Percentiles rank a stretch among this genome's conserved stretches.
These are phyloP conservation scores for Serendipita vermifera DNA, from an alignment of 768 basidiomycete species.

Conservation along the genomic window DNA sequence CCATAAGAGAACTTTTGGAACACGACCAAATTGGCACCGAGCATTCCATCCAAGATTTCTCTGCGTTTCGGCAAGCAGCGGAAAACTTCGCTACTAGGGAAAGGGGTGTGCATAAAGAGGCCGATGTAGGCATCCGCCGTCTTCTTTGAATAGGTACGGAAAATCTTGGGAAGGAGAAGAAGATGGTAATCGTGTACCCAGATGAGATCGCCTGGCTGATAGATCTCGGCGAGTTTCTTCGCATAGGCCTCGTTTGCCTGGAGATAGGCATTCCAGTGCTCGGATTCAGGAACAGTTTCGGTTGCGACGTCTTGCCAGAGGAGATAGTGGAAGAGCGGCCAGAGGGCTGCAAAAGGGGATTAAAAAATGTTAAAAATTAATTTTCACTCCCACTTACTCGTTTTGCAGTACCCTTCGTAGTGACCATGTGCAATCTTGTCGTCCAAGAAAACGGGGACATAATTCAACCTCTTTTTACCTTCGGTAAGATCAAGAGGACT, in stretches of 20 bases:
- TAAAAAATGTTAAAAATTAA: not conserved
- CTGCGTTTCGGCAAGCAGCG: constrained; percentile 80
- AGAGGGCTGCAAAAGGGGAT: constrained; percentile 48
- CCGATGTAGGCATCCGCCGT: constrained; percentile 58
- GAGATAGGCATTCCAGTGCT: constrained; percentile 65
- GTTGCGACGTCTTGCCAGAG: constrained; percentile 94
- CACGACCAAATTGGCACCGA: constrained; percentile 89
- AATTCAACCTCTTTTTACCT: constrained; percentile 42
- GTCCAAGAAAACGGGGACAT: constrained; percentile 84
- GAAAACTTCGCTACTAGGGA: constrained; percentile 95
- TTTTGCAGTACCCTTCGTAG: constrained; percentile 97
- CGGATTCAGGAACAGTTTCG: constrained; percentile 73
- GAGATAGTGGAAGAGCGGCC: constrained; percentile 97
- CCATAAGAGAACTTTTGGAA: constrained; percentile 98
- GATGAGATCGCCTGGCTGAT: constrained; percentile 80
- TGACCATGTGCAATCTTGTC: constrained; percentile 84
- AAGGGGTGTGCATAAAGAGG: constrained; percentile 94
- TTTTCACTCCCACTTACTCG: constrained; percentile 45
- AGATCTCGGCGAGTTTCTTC: constrained; percentile 54
- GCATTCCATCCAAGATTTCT: constrained; percentile 95
- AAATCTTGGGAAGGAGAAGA: constrained; percentile 57
- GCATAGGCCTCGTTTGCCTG: constrained; percentile 81
- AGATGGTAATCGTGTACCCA: constrained; percentile 96
- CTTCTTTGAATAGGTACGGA: constrained; percentile 57
- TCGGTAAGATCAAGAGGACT: constrained; percentile 25